Evolutionary conservation across 1,284 basidiomycete genomes (phyloP), one percentile per base, ranked within the genome.

Genomic region (Melanopsichium pennsylvanicum): DNA sequence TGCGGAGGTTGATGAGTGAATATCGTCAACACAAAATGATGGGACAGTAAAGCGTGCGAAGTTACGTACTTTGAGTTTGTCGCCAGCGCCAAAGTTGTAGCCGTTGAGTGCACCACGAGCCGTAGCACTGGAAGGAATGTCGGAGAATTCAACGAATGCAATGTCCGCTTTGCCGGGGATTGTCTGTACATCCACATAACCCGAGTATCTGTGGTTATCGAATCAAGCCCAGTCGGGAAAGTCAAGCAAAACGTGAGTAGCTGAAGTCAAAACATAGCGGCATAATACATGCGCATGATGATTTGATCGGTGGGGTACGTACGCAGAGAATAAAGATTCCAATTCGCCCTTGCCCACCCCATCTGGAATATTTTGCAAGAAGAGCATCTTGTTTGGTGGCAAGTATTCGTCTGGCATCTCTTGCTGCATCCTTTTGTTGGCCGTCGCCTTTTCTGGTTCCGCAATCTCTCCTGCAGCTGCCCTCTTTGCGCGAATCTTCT

Each of bases 361-460:
- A 0, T 60, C 60, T 3, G 79, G 78, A 18, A 81, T 66, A 29
- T 76, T 74, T 84, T 99, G 95, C 69, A 98, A 82, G 86, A 99
- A 99, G 51, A 99, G 87, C 83, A 97, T 95, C 82, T 93, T 93
- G 89, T 99, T 98, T 26, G 95, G 95, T 4, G 96, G 96, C 8
- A 98, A 87, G 83, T 98, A 98, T 82, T 98, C 95, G 89, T 99
- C 95, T 26, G 96, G 94, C 91, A 97, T 89, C 43, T 74, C 60
- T 18, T 70, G 67, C 19, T 59, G 60, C 36, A 50, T 35, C 36
- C 51, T 62, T 44, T 60, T 74, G 56, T 22, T 54, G 23, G 68
- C 40, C 23, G 64, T 40, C 7, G 56, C 47, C 31, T 47, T 57
- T 25, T 56, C 51, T 37, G 46, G 34, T 23, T 56, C 62, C 9